Conservation (phyloP, 2,329 filamentous ascomycete genomes). For the Ceratocystis ficicola region DNA sequence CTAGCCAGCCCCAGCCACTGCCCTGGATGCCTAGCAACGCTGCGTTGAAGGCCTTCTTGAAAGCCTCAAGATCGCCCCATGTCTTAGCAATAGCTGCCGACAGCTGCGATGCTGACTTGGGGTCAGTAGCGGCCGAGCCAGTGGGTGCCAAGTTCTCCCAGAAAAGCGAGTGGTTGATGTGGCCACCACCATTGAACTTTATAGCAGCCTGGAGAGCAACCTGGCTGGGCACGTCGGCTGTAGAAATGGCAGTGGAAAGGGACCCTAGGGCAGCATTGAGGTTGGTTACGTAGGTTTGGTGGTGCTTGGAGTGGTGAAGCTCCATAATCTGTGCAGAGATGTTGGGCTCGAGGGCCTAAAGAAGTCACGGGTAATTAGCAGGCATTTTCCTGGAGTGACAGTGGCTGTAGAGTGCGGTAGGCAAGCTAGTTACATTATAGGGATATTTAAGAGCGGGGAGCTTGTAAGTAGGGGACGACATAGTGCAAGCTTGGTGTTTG, state of each 20-base stretch:
- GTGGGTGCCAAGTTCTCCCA: constrained; percentile 70
- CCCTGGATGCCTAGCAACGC: constrained; percentile 63
- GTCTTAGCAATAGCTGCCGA: constrained; percentile 47
- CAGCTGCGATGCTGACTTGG: constrained; percentile 44
- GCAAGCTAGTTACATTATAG: constrained; percentile 47
- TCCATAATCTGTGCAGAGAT: constrained; percentile 73
- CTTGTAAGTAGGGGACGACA: constrained; percentile 34
- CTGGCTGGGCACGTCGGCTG: constrained; percentile 50
- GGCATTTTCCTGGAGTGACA: not conserved
- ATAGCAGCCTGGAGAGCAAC: constrained; percentile 58
- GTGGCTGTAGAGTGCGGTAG: not conserved
- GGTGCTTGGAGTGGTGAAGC: constrained; percentile 67
- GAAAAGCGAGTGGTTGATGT: constrained; percentile 88
- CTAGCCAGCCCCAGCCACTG: constrained; percentile 80
- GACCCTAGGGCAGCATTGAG: constrained; percentile 55
- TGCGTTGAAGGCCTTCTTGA: constrained; percentile 53
- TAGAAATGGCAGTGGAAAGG: constrained; percentile 44
- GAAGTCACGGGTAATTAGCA: not conserved
- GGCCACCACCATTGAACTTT: constrained; percentile 82
- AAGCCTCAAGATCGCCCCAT: constrained; percentile 57
- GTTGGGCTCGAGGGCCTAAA: constrained; percentile 55
- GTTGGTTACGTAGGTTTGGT: constrained; percentile 66
- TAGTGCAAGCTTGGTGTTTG: not conserved
- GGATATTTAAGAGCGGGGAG: constrained; percentile 56
- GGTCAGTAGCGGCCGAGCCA: constrained; percentile 43